phyloP scores from a whole-genome alignment of 2,329 filamentous ascomycete genomes.

The Colletotrichum gloeosporioides region DNA sequence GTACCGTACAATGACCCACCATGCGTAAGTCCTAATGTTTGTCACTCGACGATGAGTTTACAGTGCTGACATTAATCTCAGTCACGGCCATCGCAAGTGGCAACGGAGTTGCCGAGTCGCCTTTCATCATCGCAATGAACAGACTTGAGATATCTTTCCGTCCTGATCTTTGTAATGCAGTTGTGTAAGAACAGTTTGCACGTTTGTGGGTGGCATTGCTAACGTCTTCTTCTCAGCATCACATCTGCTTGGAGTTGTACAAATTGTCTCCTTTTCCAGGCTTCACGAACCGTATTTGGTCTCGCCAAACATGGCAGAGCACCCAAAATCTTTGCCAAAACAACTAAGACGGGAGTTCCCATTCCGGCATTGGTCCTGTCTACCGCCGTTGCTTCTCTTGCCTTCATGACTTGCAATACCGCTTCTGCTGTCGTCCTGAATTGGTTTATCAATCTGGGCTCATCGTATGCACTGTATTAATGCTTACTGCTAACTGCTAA shows the following conservation, averaged over 20 bases:
- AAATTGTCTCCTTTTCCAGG: not conserved
- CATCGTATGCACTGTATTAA: not conserved
- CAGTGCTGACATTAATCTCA: not conserved
- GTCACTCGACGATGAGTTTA: not conserved
- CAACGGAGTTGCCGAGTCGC: not conserved
- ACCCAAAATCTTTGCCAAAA: not conserved
- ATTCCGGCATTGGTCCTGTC: not conserved
- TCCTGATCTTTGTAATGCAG: not conserved
- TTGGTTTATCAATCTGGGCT: not conserved
- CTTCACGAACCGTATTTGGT: not conserved
- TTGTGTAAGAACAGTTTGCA: not conserved
- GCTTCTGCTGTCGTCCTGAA: not conserved
- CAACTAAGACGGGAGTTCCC: not conserved
- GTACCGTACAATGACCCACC: not conserved
- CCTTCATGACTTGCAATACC: not conserved
- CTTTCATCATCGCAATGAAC: not conserved
- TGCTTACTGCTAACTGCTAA: not conserved
- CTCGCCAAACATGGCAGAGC: not conserved
- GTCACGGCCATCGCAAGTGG: not conserved
- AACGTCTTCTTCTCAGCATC: not conserved
- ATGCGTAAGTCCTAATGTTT: not conserved
- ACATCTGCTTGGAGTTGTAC: not conserved
- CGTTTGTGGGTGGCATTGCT: not conserved
- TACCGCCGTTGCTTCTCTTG: not conserved
- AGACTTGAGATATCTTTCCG: not conserved